Base-by-base conservation (phyloP, 164 flowering plant genomes). In the Aristolochia californica region DNA sequence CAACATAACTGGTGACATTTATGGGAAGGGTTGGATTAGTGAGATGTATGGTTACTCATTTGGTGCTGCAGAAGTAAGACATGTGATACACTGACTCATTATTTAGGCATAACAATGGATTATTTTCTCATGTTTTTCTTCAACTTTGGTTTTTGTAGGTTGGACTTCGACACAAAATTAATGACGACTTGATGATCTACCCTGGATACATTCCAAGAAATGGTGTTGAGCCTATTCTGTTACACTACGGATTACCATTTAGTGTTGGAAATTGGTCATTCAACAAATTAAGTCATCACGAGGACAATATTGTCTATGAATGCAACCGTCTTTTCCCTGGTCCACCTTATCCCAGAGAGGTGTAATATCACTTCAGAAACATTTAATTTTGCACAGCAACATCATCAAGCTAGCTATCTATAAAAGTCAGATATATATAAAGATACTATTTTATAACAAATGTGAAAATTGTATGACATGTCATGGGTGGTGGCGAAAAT, bases 11-110 rank as follows among this genome's bases (percentile, higher is more conserved):
- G 99, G 99, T 57, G 99, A 94, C 60, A 82, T 89, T 61, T 90
- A 87, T 75, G 90, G 82, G 12, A 66, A 75, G 65, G 99, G 99
- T n/a, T 94, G 99, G 99, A 94, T 94, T 50, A 94, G 99, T 66
- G 99, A 94, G 72, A 94, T 94, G 99, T 94, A 94, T 72, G 99
- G 99, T 45, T 94, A 94, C 73, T 90, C 99, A 45, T 94, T 94
- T 75, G 99, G 96, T 68, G 99, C 97, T 17, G 90, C 99, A 56
- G 97, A 94, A 74, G 99, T 94, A 73, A 66, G 85, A 70, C 61
- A 3, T 20, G 43, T 49, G 27, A 38, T 18, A 27, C 43, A n/a
- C 27, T 50, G 10, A 34, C 7, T 34, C 40, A 34, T 43, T 61
- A 13, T 55, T 34, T 48, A 53, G 48, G 13, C 34, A 43, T 21